Evolutionary conservation across 1,284 basidiomycete species (phyloP).

Genomic region (Ganoderma boninense): DNA sequence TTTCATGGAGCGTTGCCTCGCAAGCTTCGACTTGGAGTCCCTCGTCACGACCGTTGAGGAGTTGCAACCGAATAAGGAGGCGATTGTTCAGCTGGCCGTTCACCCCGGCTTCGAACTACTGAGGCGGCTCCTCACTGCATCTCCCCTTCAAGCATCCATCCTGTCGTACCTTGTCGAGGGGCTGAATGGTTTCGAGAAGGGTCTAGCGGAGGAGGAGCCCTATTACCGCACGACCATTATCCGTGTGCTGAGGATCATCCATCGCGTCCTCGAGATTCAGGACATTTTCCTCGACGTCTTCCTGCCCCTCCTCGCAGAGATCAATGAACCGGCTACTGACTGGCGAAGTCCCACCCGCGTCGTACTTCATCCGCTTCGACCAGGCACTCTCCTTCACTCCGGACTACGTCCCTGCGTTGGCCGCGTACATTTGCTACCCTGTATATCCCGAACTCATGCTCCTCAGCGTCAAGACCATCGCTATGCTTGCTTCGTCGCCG

Average conservation of each 20-base stretch:
- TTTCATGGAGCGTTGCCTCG: slow-evolving; percentile 87
- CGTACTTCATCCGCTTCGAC: slow-evolving; percentile 79
- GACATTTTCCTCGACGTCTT: slow-evolving; percentile 91
- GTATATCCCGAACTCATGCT: slow-evolving; percentile 79
- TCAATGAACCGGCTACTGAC: slow-evolving; percentile 63
- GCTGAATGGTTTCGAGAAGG: slow-evolving; percentile 79
- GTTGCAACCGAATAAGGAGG: slow-evolving; percentile 56
- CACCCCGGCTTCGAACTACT: slow-evolving; percentile 94
- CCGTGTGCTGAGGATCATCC: slow-evolving; percentile 84
- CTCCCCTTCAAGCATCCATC: slow-evolving; percentile 75
- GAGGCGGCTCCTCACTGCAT: slow-evolving; percentile 79
- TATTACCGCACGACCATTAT: slow-evolving; percentile 81
- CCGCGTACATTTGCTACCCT: slow-evolving; percentile 81
- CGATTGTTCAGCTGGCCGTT: slow-evolving; percentile 61
- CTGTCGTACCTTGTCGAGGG: slow-evolving; percentile 83
- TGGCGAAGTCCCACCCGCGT: slow-evolving; percentile 65
- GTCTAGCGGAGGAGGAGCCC: slow-evolving; percentile 71
- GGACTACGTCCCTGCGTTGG: slow-evolving; percentile 84
- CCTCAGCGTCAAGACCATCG: slow-evolving; percentile 83
- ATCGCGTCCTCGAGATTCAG: slow-evolving; percentile 86
- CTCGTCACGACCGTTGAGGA: slow-evolving; percentile 63
- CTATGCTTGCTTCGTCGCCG: slow-evolving; percentile 67
- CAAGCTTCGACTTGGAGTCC: slow-evolving; percentile 82
- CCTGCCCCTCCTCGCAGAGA: slow-evolving; percentile 79
- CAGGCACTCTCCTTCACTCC: slow-evolving; percentile 82